Evolutionary conservation across 441 rosid genomes (phyloP).

Genomic region (Eugenia klotzschiana): DNA sequence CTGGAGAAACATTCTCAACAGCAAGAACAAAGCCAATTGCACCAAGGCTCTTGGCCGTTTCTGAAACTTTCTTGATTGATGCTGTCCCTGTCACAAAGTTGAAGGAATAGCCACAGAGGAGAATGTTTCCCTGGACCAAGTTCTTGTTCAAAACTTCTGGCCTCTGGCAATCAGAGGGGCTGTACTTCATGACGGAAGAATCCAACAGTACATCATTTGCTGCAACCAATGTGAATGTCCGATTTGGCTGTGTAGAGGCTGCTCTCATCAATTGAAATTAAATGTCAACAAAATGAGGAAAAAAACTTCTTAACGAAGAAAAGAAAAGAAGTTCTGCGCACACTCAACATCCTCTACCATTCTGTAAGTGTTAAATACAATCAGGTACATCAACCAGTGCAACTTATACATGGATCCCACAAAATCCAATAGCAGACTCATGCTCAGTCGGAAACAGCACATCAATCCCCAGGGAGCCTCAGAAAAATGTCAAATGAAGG

Average conservation of each 20-base stretch:
- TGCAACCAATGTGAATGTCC: constrained; percentile 66
- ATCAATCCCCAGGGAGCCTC: not conserved
- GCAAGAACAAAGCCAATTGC: constrained; percentile 95
- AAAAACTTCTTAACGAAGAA: not conserved
- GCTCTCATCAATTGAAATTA: constrained; percentile 4
- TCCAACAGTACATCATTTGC: constrained; percentile 87
- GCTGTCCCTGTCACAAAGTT: constrained; percentile 87
- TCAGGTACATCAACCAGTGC: not conserved
- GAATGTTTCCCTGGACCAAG: constrained; percentile 77
- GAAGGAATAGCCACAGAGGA: constrained; percentile 95
- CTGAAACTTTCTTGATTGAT: constrained; percentile 82
- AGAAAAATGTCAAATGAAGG: not conserved
- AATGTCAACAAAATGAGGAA: not conserved
- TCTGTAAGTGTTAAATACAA: not conserved
- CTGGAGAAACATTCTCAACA: constrained; percentile 89
- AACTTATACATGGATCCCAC: not conserved
- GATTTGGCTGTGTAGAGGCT: constrained; percentile 78
- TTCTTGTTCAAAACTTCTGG: constrained; percentile 78
- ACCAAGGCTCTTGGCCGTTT: constrained; percentile 88
- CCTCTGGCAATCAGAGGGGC: constrained; percentile 91
- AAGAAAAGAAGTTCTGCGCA: not conserved
- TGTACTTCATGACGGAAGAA: constrained; percentile 56
- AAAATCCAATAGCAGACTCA: not conserved
- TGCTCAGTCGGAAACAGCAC: not conserved
- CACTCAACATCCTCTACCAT: not conserved